Percentiles rank a stretch among this genome's conserved stretches.
Evolutionary conservation across 108 stramenopile genomes (phyloP).

Genomic region (Cyclotella cryptica): DNA sequence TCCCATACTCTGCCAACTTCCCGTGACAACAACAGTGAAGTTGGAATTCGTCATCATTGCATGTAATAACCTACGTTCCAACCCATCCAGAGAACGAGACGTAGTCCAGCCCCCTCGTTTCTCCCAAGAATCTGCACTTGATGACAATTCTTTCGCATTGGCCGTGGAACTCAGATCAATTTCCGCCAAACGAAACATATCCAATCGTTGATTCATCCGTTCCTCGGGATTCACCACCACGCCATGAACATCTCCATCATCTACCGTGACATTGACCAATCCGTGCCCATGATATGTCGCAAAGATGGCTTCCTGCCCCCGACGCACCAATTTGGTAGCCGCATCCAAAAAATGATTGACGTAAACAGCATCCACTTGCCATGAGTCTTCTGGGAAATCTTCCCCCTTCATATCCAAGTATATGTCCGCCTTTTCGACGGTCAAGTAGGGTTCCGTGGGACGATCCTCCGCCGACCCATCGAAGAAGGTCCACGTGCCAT

Average conservation of each 20-base stretch:
- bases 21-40: conserved; percentile 75
- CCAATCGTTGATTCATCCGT: conserved; percentile 48
- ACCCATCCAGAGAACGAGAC: conserved; percentile 64
- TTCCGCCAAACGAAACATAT: conserved; percentile 69
- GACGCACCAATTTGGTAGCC: conserved; percentile 65
- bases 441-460: conserved; percentile 66
- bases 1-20: conserved; percentile 56
- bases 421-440: conserved; percentile 36
- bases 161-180: conserved; percentile 54
- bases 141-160: conserved; percentile 23
- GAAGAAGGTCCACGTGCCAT: conserved; percentile 77
- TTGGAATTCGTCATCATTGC: conserved; percentile 86
- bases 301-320: conserved; percentile 80
- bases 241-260: conserved; percentile 20
- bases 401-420: conserved; percentile 74
- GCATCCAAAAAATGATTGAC: conserved; percentile 86
- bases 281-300: conserved; percentile 72
- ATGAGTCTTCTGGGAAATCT: conserved; percentile 76
- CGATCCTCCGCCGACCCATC: conserved; percentile 81
- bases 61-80: conserved; percentile 80
- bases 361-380: conserved; percentile 90
- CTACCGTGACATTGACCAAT: conserved; percentile 47
- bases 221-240: conserved; percentile 42
- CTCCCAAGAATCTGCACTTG: conserved; percentile 40
- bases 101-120: conserved; percentile 85